Evolutionary conservation across 306 rosid species (phyloP), one percentile per base, ranked within the genome.

Genomic region (Acacia crassicarpa): DNA sequence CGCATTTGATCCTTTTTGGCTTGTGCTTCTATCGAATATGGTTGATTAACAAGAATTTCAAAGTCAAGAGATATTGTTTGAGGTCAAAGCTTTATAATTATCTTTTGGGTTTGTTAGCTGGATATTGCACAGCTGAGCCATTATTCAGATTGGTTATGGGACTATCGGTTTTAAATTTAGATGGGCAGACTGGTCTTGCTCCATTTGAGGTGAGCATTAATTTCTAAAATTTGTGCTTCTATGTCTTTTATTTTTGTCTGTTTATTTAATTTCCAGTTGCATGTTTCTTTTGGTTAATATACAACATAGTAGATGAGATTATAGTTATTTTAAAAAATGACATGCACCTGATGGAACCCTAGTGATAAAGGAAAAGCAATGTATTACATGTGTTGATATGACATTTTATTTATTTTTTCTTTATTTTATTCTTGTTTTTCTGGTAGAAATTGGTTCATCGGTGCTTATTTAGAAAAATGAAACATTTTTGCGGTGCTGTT

Each of bases 111-210:
- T 43, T 89, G 33, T 87, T 95, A 87, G 94, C 98, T 87, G 87
- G 74, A 40, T 95, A 81, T 75, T 86, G 87, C 86, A 87, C 91
- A 46, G 94, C 94, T 3, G 94, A 92, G 91, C 98, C 97, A 53
- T 76, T 93, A 87, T 92, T 85, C 90, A 90, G 97, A 83, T 83
- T 95, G 88, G 84, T 93, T 79, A 87, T 90, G 93, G 97, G 98
- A 73, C 54, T 91, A 75, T 95, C 99, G 53, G 79, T 91, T 70
- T 80, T 93, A 49, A 92, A 93, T 83, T 85, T 95, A 78, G 99
- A 95, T 81, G 97, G 99, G 63, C 93, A 88, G 90, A 49, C 80
- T 83, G 86, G 77, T 61, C 90, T 95, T 84, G 93, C 96, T 62
- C 99, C 99, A 41, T 95, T 90, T 81, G 99, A 95, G 98, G 99